phyloP scores from a whole-genome alignment of 352 stramenopile species.

The Blastocystis sp. region DNA sequence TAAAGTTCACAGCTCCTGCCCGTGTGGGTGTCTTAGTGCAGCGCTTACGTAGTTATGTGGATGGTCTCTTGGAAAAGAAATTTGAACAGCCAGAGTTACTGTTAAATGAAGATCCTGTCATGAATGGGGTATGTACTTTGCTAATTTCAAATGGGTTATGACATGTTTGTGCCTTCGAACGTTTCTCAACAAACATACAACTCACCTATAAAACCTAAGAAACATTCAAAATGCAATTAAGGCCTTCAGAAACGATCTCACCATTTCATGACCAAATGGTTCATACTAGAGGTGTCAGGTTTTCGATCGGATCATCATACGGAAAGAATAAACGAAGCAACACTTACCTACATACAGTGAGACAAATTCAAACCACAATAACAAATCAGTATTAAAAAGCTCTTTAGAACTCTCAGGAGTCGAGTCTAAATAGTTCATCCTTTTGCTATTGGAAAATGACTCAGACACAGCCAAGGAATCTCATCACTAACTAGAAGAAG shows the following conservation, averaged over 20 bases:
- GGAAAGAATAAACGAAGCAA: neutral
- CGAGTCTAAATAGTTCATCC: constrained; percentile 58
- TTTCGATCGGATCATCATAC: constrained; percentile 50
- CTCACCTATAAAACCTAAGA: neutral
- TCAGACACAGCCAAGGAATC: constrained; percentile 55
- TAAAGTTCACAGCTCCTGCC: constrained; percentile 83
- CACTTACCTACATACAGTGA: constrained; percentile 3
- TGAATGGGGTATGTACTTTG: constrained; percentile 22
- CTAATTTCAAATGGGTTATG: constrained; percentile 28
- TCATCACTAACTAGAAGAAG: constrained; percentile 38
- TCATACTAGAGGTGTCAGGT: constrained; percentile 60
- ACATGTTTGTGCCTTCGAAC: constrained; percentile 3
- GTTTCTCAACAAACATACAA: constrained; percentile 1
- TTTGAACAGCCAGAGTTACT: constrained; percentile 83
- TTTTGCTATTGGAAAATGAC: constrained; percentile 24
- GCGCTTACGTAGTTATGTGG: constrained; percentile 83
- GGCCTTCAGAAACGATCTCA: constrained; percentile 41
- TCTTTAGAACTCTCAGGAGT: constrained; percentile 62
- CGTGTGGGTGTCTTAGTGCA: constrained; percentile 90
- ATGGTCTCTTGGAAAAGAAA: constrained; percentile 83
- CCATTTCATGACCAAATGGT: constrained; percentile 32
- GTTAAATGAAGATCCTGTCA: constrained; percentile 67
- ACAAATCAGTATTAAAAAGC: constrained; percentile 62
- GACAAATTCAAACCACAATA: neutral
- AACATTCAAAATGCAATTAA: neutral